Evolutionary conservation across 1,284 basidiomycete genomes (phyloP).

Genomic region (Wolfiporia cocos): DNA sequence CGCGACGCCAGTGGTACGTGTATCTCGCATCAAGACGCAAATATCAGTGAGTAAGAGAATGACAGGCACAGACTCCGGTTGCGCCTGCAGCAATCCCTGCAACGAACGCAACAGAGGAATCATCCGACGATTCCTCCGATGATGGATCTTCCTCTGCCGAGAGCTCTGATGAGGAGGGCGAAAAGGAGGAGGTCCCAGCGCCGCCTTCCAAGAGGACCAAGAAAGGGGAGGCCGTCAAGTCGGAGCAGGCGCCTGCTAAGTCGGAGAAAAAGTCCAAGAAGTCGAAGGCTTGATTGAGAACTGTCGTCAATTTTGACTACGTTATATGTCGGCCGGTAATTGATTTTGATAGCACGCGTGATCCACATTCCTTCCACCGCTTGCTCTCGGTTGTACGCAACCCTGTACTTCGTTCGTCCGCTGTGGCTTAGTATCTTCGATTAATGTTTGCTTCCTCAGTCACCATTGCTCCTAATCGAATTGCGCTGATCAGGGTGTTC

Average conservation of each 20-base stretch:
- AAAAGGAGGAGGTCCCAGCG: slow-evolving; percentile 28
- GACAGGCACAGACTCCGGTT: slow-evolving; percentile 10
- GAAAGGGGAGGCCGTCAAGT: slow-evolving; percentile 13
- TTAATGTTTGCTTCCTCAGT: too few species aligned
- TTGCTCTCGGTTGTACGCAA: too few species aligned
- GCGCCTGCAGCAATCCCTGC: slow-evolving; percentile 12
- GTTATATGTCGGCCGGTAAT: slow-evolving; percentile 4
- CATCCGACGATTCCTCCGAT: slow-evolving; percentile 29
- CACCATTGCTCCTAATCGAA: background rate
- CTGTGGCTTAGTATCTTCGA: background rate
- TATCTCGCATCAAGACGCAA: background rate
- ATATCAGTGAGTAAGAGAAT: background rate
- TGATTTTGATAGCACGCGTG: background rate
- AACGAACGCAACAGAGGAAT: slow-evolving; percentile 21
- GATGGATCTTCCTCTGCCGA: slow-evolving; percentile 18
- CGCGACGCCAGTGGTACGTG: slow-evolving; percentile 6
- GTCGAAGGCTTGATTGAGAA: slow-evolving; percentile 18
- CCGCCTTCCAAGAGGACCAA: slow-evolving; percentile 17
- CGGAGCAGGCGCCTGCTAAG: slow-evolving; percentile 10
- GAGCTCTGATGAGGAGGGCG: slow-evolving; percentile 25
- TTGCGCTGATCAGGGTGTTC: too few species aligned
- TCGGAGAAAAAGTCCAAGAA: slow-evolving; percentile 25
- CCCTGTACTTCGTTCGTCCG: slow-evolving; percentile 6
- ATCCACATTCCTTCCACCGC: slow-evolving; percentile 5
- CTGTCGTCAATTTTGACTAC: background rate